Base-by-base conservation (phyloP, 2,329 filamentous ascomycete genomes). In the Cadophora malorum region DNA sequence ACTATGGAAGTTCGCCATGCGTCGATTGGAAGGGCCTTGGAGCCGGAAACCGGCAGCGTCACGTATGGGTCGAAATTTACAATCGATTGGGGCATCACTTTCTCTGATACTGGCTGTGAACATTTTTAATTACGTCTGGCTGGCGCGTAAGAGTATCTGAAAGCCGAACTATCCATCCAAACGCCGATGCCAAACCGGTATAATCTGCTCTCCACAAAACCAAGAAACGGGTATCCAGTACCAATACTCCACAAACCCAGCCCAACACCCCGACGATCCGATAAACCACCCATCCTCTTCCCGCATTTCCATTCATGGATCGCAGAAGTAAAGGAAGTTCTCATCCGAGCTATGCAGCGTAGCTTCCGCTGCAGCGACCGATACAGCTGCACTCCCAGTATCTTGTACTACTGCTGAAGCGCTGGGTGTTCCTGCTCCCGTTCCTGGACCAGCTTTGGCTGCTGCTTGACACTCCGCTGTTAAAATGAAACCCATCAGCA, bases 311-410 rank as follows among this genome's bases (percentile, higher is more conserved):
- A 50, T 35, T 66, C 35, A 60, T 52, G 59, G 61, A 23, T 70
- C 69, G 56, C 69, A 70, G 38, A 70, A 68, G 49, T 63, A 68
- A 31, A 70, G 65, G 49, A 68, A 68, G 19, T 63, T 45, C 49
- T 63, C 66, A 67, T 70, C 69, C 23, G 56, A 64, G 66, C 69
- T 70, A 47, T 64, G 59, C 1, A 70, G n/a, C 5, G 66, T 67
- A 21, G 62, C 41, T 31, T 69, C 63, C 45, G 45, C 58, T 45
- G 56, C 53, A 35, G 49, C n/a, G 1, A 35, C 38, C 35, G 56
- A 38, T 9, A 49, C 49, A 58, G 33, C 28, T 56, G 21, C 31
- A 41, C 21, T 52, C 33, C 23, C 41, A 25, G 23, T 23, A 31
- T 52, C 49, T 38, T 33, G 25, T 21, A 45, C 63, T 41, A 56